A percentile compares a stretch with the other conserved stretches of the same genome.
phyloP scores from a whole-genome alignment of 2,329 filamentous ascomycete genomes.

The Coleophoma cylindrospora region DNA sequence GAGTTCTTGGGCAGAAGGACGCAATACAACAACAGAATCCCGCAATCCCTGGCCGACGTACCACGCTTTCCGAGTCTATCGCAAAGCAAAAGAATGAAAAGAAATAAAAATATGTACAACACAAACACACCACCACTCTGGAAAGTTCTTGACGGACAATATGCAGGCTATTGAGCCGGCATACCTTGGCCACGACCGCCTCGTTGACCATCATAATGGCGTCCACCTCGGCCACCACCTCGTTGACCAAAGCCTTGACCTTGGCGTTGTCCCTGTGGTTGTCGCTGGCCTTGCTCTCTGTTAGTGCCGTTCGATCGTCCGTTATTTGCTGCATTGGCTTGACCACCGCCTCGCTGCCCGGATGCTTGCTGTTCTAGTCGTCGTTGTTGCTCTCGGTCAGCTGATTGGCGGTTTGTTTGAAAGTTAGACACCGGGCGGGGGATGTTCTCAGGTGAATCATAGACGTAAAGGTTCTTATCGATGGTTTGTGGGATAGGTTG shows the following conservation, averaged over 20 bases:
- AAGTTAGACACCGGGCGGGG: constrained; percentile 68
- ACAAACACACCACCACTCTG: constrained; percentile 11
- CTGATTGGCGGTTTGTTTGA: constrained; percentile 27
- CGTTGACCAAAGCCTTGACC: constrained; percentile 21
- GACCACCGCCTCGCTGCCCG: constrained; percentile 15
- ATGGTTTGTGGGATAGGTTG: constrained; percentile 92
- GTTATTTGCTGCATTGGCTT: constrained; percentile 16
- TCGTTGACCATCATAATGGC: constrained; percentile 21
- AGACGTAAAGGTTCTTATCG: constrained; percentile 97
- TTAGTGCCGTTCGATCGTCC: constrained; percentile 20
- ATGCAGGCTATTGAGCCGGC: constrained; percentile 20
- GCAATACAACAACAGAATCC: constrained; percentile 15
- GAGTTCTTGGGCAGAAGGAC: constrained; percentile 6
- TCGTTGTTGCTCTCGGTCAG: constrained; percentile 12
- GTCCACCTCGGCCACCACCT: constrained; percentile 21
- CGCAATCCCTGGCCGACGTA: constrained; percentile 9
- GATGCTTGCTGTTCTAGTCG: constrained; percentile 15
- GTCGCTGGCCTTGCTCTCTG: constrained; percentile 19
- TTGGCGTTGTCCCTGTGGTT: constrained; percentile 21
- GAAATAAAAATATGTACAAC: constrained; percentile 27
- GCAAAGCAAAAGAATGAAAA: constrained; percentile 14
- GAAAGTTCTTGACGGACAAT: constrained; percentile 1
- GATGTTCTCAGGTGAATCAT: constrained; percentile 92
- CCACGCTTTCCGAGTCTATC: constrained; percentile 20
- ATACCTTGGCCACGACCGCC: constrained; percentile 24